These are phyloP conservation scores for Jatropha podagrica DNA, from an alignment of 441 rosid species.

Conservation along the genomic window DNA sequence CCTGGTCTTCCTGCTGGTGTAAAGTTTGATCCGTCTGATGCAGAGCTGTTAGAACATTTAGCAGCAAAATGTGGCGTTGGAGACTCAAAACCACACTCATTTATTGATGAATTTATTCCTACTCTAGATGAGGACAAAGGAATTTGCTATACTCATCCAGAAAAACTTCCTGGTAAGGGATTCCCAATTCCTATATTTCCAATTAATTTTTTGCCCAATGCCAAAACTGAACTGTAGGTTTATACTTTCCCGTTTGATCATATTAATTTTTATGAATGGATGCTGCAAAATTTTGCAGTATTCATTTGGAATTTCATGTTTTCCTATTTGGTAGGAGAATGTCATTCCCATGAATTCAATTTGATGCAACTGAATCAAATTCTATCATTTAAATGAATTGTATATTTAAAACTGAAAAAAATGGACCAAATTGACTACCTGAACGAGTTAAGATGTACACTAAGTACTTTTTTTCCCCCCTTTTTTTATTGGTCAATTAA, in stretches of 20 bases:
- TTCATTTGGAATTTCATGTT: too few species aligned
- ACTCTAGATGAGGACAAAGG: slow-evolving; percentile 66
- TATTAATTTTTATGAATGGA: too few species aligned
- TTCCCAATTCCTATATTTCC: background rate
- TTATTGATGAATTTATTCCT: slow-evolving; percentile 77
- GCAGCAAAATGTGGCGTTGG: slow-evolving; percentile 79
- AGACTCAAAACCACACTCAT: slow-evolving; percentile 45
- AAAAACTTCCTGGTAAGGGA: slow-evolving; percentile 79
- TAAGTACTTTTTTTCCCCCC: too few species aligned
- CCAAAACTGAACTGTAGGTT: too few species aligned
- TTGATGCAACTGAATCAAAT: too few species aligned
- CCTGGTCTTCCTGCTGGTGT: slow-evolving; percentile 94
- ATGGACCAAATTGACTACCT: background rate
- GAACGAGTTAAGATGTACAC: background rate
- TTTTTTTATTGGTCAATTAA: too few species aligned
- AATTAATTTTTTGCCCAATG: background rate
- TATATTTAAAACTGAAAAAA: too few species aligned
- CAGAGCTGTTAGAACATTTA: slow-evolving; percentile 62
- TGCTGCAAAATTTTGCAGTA: too few species aligned
- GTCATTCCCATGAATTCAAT: too few species aligned
- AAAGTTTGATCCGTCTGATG: slow-evolving; percentile 93
- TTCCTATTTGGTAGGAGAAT: too few species aligned
- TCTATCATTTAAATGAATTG: too few species aligned
- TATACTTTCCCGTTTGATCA: too few species aligned
- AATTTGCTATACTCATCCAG: slow-evolving; percentile 90